Evolutionary conservation across 371 early-diverging fungal genomes (phyloP), one percentile per base, ranked within the genome.

Genomic region (Mortierella sp.): DNA sequence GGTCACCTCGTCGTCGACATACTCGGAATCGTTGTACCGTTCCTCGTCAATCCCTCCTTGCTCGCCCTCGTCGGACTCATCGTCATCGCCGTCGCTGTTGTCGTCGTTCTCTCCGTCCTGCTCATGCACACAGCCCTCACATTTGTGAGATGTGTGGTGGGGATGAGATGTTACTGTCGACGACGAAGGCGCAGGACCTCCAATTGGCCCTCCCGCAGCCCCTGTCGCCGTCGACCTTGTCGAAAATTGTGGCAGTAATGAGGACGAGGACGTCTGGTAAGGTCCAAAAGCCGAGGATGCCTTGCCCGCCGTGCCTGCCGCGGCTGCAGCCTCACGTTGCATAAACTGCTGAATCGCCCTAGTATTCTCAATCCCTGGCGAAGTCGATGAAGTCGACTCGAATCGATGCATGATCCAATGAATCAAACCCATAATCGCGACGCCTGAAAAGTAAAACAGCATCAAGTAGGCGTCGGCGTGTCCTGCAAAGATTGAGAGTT

Each of bases 361-460:
- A n/a, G 52, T 70, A 63, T 77, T 79, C 72, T 86, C 86, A 28
- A 86, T 86, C 21, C 86, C 86, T 4, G 82, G 78, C 9, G 86
- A 82, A 24, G 31, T 68, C 4, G 82, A 42, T 0, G 73, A 55
- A 24, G 2, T 24, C 1, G 68, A 75, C 42, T 79, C 75, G 71
- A 86, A 74, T 4, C 80, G 80, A 45, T 86, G 86, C 78, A 86
- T 82, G 73, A 86, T 79, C 78, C 82, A 86, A 54, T 86, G 86
- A 52, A 82, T 82, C 24, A 86, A 26, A 26, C 68, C 71, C 86
- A 86, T 86, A 50, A 54, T 14, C 2, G 78, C 80, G n/a, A 86
- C 79, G 0, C 86, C 86, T 3, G 50, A 72, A 77, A 86, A 86
- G 73, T 80, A 86, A 65, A 86, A 86, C 10, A 79, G 65, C 82